Evolutionary conservation across 2,329 filamentous ascomycete species (phyloP).

Genomic region (Cladophialophora exuberans): DNA sequence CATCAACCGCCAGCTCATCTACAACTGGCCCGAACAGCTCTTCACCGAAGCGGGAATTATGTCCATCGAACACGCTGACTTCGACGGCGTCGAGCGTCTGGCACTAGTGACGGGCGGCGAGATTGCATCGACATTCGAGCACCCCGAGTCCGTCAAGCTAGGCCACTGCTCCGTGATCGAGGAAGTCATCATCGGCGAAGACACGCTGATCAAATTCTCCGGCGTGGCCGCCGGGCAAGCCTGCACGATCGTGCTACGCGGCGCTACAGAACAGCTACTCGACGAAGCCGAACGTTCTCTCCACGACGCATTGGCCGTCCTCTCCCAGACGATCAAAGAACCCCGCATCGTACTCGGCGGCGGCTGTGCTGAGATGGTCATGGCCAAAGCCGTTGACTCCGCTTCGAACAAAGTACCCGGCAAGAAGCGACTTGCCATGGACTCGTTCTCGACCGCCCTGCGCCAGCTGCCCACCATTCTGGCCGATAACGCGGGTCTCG

Average conservation of each 20-base stretch:
- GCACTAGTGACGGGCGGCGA: conserved; percentile 95
- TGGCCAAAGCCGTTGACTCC: conserved; percentile 96
- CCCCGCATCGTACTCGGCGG: conserved; percentile 92
- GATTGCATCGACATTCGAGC: conserved; percentile 96
- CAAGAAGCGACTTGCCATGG: conserved; percentile 94
- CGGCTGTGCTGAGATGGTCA: conserved; percentile 97
- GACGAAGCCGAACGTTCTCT: conserved; percentile 96
- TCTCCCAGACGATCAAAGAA: conserved; percentile 95
- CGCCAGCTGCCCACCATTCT: conserved; percentile 94
- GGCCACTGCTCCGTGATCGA: conserved; percentile 95
- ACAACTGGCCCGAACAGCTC: conserved; percentile 99
- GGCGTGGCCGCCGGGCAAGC: conserved; percentile 91
- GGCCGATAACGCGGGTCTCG: conserved; percentile 94
- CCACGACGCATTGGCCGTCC: conserved; percentile 92
- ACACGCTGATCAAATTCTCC: conserved; percentile 96
- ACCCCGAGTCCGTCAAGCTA: conserved; percentile 95
- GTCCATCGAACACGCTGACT: conserved; percentile 98
- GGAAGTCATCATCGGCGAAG: conserved; percentile 97
- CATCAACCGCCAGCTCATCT: conserved; percentile 98
- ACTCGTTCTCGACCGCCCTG: conserved; percentile 84
- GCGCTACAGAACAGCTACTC: conserved; percentile 93
- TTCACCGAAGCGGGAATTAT: conserved; percentile 97
- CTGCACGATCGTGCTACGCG: conserved; percentile 94
- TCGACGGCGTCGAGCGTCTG: conserved; percentile 94
- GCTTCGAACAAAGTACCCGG: conserved; percentile 92